phyloP scores from a whole-genome alignment of 1,139 yeast genomes.

The Zygosaccharomyces sapae region DNA sequence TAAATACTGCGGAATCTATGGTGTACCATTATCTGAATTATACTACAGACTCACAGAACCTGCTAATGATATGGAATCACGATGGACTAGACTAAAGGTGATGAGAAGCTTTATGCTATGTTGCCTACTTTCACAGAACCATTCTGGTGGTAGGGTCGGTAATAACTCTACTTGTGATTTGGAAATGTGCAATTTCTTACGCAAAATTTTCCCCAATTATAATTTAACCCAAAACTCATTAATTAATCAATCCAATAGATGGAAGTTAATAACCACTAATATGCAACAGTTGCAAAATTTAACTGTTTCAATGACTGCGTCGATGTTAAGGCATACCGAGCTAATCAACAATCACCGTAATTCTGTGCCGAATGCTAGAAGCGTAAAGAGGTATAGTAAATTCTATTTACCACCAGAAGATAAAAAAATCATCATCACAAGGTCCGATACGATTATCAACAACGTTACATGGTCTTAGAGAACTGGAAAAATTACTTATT shows the following conservation, averaged over 20 bases:
- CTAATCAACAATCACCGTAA: conserved; percentile 4
- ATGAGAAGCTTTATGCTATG: conserved; percentile 28
- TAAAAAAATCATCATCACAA: background rate
- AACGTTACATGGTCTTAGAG: conserved; percentile 10
- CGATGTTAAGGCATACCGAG: conserved; percentile 9
- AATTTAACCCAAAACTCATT: background rate
- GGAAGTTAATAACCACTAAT: conserved; percentile 7
- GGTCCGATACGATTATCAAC: conserved; percentile 4
- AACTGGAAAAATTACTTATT: conserved; percentile 13
- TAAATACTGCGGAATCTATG: conserved; percentile 26
- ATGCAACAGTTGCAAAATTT: conserved; percentile 9
- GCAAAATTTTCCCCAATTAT: conserved; percentile 9
- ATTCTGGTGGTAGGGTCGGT: background rate
- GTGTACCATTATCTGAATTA: conserved; percentile 21
- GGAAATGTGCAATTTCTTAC: conserved; percentile 5
- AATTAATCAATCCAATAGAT: conserved; percentile 5
- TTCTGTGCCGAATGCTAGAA: conserved; percentile 1
- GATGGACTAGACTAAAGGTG: conserved; percentile 19
- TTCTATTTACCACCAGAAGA: background rate
- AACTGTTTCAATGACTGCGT: conserved; percentile 6
- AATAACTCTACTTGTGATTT: conserved; percentile 3
- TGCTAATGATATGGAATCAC: conserved; percentile 16
- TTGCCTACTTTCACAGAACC: conserved; percentile 19
- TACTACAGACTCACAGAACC: conserved; percentile 17
- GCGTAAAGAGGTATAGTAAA: background rate